phyloP scores from a whole-genome alignment of 108 stramenopile genomes.

The Cyclotella cryptica region DNA sequence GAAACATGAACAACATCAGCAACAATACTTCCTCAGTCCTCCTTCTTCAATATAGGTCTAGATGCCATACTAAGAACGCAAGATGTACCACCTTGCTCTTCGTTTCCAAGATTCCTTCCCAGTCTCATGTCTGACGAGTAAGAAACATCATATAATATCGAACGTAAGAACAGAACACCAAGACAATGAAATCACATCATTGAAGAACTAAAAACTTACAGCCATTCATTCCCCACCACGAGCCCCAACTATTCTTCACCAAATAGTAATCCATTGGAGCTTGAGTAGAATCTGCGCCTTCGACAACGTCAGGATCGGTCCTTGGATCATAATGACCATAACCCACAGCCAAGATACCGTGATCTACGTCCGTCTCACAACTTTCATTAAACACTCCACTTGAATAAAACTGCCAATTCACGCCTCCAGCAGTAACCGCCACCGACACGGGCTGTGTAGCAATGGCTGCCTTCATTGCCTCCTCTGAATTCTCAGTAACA shows the following conservation, averaged over 20 bases:
- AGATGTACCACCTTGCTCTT: slow-evolving; percentile 35
- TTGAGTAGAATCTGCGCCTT: slow-evolving; percentile 20
- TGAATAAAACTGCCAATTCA: slow-evolving; percentile 96
- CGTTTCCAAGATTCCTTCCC: slow-evolving; percentile 36
- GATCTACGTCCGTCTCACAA: slow-evolving; percentile 89
- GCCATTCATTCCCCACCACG: slow-evolving; percentile 85
- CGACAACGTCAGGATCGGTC: slow-evolving; percentile 51
- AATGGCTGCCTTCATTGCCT: slow-evolving; percentile 75
- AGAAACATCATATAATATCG: background rate
- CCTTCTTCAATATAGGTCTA: slow-evolving; percentile 37
- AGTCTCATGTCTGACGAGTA: slow-evolving; percentile 31
- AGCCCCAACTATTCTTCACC: slow-evolving; percentile 87
- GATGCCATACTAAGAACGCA: slow-evolving; percentile 36
- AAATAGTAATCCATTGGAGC: slow-evolving; percentile 36
- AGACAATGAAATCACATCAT: background rate
- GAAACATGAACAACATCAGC: too few relatives aligned
- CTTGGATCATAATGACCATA: slow-evolving; percentile 89
- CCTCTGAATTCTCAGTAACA: slow-evolving; percentile 66
- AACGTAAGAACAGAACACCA: background rate
- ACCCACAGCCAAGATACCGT: slow-evolving; percentile 95
- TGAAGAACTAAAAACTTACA: slow-evolving; percentile 43
- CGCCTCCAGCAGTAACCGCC: slow-evolving; percentile 80
- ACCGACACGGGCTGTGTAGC: slow-evolving; percentile 83
- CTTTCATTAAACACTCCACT: slow-evolving; percentile 85
- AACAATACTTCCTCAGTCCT: slow-evolving; percentile 1